These are phyloP conservation scores for Pythium brachiatum DNA, from an alignment of 352 stramenopile genomes.

Conservation along the genomic window DNA sequence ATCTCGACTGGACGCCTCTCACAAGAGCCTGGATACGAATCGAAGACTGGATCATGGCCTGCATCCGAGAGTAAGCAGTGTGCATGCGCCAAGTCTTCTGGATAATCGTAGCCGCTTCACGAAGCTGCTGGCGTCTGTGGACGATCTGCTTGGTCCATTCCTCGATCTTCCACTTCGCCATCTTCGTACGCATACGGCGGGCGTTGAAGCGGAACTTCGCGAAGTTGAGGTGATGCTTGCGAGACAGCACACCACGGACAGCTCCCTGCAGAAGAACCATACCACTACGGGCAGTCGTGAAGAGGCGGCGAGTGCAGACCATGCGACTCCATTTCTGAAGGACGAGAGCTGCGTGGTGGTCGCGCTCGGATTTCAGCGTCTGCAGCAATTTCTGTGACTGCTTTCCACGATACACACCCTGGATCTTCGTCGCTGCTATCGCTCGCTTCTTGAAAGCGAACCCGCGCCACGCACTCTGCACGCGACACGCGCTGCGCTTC, in stretches of 20 bases:
- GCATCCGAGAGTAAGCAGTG: background rate
- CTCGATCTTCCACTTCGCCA: slow-evolving; percentile 24
- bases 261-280: slow-evolving; percentile 10
- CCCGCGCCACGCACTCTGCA: slow-evolving; percentile 36
- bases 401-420: slow-evolving; percentile 24
- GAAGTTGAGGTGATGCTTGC: slow-evolving; percentile 13
- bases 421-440: slow-evolving; percentile 31
- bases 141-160: slow-evolving; percentile 6
- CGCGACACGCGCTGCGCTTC: slow-evolving; percentile 22
- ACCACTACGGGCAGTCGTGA: background rate
- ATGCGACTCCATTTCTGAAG: slow-evolving; percentile 13
- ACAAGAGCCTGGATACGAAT: slow-evolving; percentile 19
- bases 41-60: background rate
- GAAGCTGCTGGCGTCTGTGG: slow-evolving; percentile 10
- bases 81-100: slow-evolving; percentile 37
- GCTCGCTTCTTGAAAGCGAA: slow-evolving; percentile 9
- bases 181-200: slow-evolving; percentile 11
- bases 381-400: slow-evolving; percentile 29
- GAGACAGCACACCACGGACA: slow-evolving; percentile 7
- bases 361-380: slow-evolving; percentile 26
- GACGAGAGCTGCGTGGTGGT: slow-evolving; percentile 13
- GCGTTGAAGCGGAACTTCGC: slow-evolving; percentile 8
- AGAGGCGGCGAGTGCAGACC: background rate
- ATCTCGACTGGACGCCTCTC: slow-evolving; percentile 16
- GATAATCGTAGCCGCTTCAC: slow-evolving; percentile 34